Conservation (phyloP, 257 asterid genomes). For the Galeopsis tetrahit region DNA sequence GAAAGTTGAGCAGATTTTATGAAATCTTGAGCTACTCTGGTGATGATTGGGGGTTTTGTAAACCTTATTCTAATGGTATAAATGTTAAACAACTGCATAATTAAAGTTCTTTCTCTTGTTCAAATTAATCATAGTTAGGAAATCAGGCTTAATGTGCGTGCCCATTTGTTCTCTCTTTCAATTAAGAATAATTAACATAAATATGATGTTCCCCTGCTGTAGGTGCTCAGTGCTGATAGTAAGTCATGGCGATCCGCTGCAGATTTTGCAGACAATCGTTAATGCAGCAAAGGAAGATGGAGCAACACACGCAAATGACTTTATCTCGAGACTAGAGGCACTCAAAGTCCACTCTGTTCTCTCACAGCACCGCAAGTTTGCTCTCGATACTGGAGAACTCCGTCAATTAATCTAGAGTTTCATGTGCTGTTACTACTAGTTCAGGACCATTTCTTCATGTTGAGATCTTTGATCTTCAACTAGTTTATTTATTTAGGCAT, state of each 20-base stretch:
- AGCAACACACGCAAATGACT: conserved; percentile 38
- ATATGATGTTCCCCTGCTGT: conserved; percentile 28
- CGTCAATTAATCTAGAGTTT: conserved; percentile 49
- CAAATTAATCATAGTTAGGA: neutral
- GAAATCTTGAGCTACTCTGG: conserved; percentile 2
- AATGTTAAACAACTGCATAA: neutral
- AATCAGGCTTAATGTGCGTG: neutral
- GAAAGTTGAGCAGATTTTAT: neutral
- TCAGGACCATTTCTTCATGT: conserved; percentile 10
- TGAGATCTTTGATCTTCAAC: conserved; percentile 31
- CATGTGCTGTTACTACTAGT: neutral
- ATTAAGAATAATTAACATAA: conserved; percentile 19
- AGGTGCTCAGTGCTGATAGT: conserved; percentile 83
- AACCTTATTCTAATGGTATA: neutral
- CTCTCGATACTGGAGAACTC: conserved; percentile 83
- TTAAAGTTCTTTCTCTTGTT: conserved; percentile 1
- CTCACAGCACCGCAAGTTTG: conserved; percentile 76
- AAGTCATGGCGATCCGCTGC: conserved; percentile 97
- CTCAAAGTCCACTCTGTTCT: conserved; percentile 59
- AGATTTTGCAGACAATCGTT: conserved; percentile 80
- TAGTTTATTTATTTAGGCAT: conserved; percentile 22
- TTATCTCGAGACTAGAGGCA: conserved; percentile 61
- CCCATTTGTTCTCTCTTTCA: neutral
- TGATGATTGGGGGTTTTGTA: neutral
- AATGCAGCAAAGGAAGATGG: conserved; percentile 51